Percentiles rank a stretch among this genome's conserved stretches.
phyloP scores from a whole-genome alignment of 176 grass and related monocot species.

The Hordeum marinum region DNA sequence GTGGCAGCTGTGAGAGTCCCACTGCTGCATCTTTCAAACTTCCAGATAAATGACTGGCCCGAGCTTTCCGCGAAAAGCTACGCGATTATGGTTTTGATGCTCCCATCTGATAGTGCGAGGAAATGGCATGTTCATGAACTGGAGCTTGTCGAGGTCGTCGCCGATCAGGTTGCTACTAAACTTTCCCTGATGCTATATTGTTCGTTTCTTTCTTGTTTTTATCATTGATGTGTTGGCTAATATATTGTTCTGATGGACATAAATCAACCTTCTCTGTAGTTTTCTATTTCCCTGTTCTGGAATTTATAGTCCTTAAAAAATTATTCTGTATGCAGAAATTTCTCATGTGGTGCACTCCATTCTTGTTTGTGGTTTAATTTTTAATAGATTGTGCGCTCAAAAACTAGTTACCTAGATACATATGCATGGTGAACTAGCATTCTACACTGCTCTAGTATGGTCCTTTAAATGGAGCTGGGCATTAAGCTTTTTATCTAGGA shows the following conservation, averaged over 20 bases:
- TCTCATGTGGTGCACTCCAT: not conserved
- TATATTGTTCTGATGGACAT: not conserved
- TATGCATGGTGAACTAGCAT: not conserved
- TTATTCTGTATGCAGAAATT: not conserved
- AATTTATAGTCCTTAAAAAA: not conserved
- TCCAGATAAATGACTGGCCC: conserved; percentile 57
- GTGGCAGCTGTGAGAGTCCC: conserved; percentile 49
- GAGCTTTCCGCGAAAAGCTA: conserved; percentile 46
- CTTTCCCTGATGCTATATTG: not conserved
- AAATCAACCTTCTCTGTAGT: not conserved
- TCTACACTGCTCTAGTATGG: not conserved
- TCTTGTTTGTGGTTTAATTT: not conserved
- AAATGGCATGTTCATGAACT: conserved; percentile 50
- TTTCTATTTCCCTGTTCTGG: not conserved
- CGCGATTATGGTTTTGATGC: conserved; percentile 60
- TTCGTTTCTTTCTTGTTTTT: not conserved
- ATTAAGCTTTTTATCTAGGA: too few relatives aligned
- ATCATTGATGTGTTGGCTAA: not conserved
- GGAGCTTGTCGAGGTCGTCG: conserved; percentile 58
- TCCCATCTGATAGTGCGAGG: conserved; percentile 52
- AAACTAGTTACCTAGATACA: too few relatives aligned
- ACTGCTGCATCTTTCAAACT: conserved; percentile 47
- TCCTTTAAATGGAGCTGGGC: too few relatives aligned
- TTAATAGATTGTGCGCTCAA: not conserved
- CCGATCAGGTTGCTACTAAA: conserved; percentile 42